These are phyloP conservation scores for Polytrichum commune DNA, from an alignment of 225 moss, liverwort and hornwort species.

Conservation along the genomic window DNA sequence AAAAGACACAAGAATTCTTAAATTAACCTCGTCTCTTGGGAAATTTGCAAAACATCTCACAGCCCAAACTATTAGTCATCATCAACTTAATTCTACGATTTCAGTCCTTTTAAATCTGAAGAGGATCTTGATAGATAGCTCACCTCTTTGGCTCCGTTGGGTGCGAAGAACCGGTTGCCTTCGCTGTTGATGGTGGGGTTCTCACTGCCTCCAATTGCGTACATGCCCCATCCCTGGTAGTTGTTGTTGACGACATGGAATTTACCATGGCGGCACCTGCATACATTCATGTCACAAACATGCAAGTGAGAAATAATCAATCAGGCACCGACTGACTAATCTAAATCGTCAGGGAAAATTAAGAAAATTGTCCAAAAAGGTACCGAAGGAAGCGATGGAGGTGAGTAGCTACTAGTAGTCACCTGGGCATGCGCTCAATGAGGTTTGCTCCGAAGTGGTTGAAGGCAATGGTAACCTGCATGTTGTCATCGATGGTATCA, in stretches of 20 bases:
- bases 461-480: conserved; percentile 40
- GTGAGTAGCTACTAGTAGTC: background rate
- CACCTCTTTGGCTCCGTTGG: conserved; percentile 40
- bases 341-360: background rate
- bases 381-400: background rate
- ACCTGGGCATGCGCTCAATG: conserved; percentile 48
- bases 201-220: conserved; percentile 87
- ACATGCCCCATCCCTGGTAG: conserved; percentile 77
- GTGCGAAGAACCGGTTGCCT: conserved; percentile 71
- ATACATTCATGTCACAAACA: background rate
- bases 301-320: background rate
- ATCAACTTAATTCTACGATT: background rate
- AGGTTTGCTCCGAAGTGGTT: conserved; percentile 40
- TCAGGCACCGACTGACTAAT: background rate
- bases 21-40: background rate
- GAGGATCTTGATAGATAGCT: background rate
- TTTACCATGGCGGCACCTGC: conserved; percentile 73
- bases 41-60: background rate
- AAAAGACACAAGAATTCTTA: background rate
- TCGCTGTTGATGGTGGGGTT: conserved; percentile 78
- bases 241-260: conserved; percentile 88
- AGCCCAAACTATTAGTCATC: background rate
- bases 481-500: conserved; percentile 20
- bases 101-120: background rate
- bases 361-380: background rate